These are phyloP conservation scores for Fusarium sp. DNA, from an alignment of 2,329 filamentous ascomycete species.

Conservation along the genomic window DNA sequence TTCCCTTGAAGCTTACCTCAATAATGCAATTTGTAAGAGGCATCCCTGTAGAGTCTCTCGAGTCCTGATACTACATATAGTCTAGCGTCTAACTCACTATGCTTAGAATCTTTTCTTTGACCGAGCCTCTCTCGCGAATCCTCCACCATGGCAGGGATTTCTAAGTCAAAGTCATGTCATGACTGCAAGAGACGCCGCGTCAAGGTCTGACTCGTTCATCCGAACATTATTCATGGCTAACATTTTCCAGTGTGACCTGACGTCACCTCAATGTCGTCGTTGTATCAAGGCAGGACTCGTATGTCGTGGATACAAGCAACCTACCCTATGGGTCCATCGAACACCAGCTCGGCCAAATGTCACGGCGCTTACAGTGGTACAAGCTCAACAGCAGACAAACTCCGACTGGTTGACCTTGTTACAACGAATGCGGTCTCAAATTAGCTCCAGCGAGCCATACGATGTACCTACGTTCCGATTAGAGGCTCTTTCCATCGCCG, in stretches of 20 bases:
- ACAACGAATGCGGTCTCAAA: background rate
- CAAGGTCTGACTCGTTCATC: constrained; percentile 1
- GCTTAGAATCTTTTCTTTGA: too few relatives aligned
- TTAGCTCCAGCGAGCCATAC: accelerated
- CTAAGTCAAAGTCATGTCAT: constrained; percentile 16
- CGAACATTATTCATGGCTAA: accelerated
- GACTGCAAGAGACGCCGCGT: constrained; percentile 22
- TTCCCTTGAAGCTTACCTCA: background rate
- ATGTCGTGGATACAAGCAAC: background rate
- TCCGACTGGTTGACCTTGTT: background rate
- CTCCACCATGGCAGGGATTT: constrained; percentile 7
- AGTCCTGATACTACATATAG: background rate
- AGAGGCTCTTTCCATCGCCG: background rate
- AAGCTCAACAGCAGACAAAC: background rate
- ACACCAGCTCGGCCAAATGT: background rate
- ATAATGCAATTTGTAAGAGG: background rate
- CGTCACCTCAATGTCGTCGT: background rate
- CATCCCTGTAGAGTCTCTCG: background rate
- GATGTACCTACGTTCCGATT: background rate
- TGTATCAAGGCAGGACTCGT: constrained; percentile 11
- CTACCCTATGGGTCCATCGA: constrained; percentile 16
- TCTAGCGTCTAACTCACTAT: background rate
- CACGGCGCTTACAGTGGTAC: constrained; percentile 9
- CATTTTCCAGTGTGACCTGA: background rate
- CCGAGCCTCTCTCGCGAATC: too few relatives aligned